phyloP scores from a whole-genome alignment of 2,329 filamentous ascomycete species.

The Microdochium paspali region DNA sequence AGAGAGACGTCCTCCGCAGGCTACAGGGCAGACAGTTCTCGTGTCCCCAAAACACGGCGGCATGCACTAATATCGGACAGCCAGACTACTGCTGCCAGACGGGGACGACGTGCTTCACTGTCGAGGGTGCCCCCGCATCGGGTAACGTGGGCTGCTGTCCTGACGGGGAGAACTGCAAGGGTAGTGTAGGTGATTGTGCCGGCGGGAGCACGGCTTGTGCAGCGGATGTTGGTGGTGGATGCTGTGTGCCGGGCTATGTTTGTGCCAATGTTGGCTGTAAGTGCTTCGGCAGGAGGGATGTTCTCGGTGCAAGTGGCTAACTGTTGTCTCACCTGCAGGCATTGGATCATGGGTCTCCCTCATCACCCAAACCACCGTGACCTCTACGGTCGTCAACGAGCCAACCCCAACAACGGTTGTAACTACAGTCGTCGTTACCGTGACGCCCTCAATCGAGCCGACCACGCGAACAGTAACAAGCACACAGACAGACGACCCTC shows the following conservation, averaged over 20 bases:
- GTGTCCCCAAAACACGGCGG: constrained; percentile 58
- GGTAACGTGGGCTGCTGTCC: constrained; percentile 72
- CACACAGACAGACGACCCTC: constrained; percentile 13
- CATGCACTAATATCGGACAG: constrained; percentile 54
- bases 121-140: constrained; percentile 47
- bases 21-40: constrained; percentile 49
- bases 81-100: constrained; percentile 64
- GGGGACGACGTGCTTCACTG: constrained; percentile 56
- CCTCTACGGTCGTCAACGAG: constrained; percentile 23
- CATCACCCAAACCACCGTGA: constrained; percentile 27
- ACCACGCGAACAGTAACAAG: constrained; percentile 21
- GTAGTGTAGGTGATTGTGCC: constrained; percentile 51
- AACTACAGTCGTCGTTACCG: constrained; percentile 28
- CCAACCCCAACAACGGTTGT: constrained; percentile 20
- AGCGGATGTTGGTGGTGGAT: constrained; percentile 59
- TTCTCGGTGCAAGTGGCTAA: too few relatives aligned
- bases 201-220: constrained; percentile 56
- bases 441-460: constrained; percentile 23
- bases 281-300: too few relatives aligned
- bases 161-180: constrained; percentile 51
- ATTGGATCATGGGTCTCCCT: constrained; percentile 21
- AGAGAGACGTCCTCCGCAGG: constrained; percentile 30
- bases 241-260: constrained; percentile 62
- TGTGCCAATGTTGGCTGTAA: constrained; percentile 65
- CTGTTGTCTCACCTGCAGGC: constrained; percentile 13